Percentiles rank a stretch among this genome's conserved stretches.
These are phyloP conservation scores for Camellia lanceoleosa DNA, from an alignment of 148 eudicot genomes.

Conservation along the genomic window DNA sequence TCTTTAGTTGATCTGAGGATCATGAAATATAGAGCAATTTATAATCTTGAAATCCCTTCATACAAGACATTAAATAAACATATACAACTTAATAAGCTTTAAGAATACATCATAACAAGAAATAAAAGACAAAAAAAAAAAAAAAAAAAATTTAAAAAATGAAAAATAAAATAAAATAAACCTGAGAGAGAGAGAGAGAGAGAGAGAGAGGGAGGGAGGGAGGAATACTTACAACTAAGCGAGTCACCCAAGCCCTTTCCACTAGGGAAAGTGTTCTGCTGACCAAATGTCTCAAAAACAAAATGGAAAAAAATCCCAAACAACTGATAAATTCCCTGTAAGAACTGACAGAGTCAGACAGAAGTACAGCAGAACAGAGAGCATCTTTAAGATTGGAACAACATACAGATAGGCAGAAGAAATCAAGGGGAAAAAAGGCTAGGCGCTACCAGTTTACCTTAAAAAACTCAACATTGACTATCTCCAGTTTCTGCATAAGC, in stretches of 20 bases:
- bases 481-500: constrained; percentile 89
- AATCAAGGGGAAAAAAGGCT: not conserved
- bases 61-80: not conserved
- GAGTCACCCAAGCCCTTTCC: constrained; percentile 55
- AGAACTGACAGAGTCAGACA: constrained; percentile 17
- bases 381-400: not conserved
- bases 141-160: constrained; percentile 3
- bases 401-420: constrained; percentile 12
- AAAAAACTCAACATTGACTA: constrained; percentile 75
- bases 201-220: not conserved
- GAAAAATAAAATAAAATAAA: not conserved
- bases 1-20: constrained; percentile 61
- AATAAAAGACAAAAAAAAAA: not conserved
- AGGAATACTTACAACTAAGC: constrained; percentile 58
- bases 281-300: constrained; percentile 77
- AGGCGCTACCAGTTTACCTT: constrained; percentile 49
- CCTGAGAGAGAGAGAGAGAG: not conserved
- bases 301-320: constrained; percentile 86
- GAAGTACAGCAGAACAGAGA: constrained; percentile 6
- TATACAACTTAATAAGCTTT: not conserved
- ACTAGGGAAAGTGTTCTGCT: constrained; percentile 45
- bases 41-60: not conserved
- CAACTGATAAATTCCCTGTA: constrained; percentile 86
- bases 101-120: constrained; percentile 13
- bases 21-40: constrained; percentile 21